These are phyloP conservation scores for Epipyxis sp. DNA, from an alignment of 108 stramenopile species.

Conservation along the genomic window DNA sequence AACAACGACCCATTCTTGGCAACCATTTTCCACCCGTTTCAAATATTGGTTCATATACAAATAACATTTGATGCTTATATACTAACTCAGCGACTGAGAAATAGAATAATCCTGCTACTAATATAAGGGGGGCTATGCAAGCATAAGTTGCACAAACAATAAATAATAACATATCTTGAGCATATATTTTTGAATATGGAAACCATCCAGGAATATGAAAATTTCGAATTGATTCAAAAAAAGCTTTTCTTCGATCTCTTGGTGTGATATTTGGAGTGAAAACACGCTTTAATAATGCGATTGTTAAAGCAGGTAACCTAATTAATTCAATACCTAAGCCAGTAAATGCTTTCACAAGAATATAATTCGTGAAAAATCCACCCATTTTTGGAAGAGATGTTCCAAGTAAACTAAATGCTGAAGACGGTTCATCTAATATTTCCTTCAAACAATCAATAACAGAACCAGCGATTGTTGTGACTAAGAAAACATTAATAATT, in stretches of 20 bases:
- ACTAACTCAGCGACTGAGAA: conserved; percentile 71
- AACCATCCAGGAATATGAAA: conserved; percentile 86
- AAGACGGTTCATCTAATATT: conserved; percentile 74
- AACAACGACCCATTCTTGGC: conserved; percentile 83
- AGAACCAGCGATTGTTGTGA: conserved; percentile 78
- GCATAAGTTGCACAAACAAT: conserved; percentile 79
- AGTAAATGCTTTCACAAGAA: conserved; percentile 76
- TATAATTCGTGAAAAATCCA: conserved; percentile 79
- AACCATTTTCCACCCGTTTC: conserved; percentile 82
- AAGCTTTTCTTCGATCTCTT: conserved; percentile 59
- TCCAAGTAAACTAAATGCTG: conserved; percentile 76
- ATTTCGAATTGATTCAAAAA: conserved; percentile 63
- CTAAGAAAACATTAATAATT: conserved; percentile 81
- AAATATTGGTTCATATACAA: conserved; percentile 81
- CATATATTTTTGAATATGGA: conserved; percentile 80
- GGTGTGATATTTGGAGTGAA: conserved; percentile 74
- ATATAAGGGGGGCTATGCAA: conserved; percentile 78
- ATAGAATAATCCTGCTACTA: conserved; percentile 74
- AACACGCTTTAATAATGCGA: conserved; percentile 58
- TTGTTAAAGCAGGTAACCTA: conserved; percentile 63
- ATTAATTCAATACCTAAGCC: conserved; percentile 80
- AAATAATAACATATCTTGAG: conserved; percentile 84
- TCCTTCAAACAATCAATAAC: conserved; percentile 78
- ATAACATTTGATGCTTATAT: conserved; percentile 85
- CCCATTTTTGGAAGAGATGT: conserved; percentile 78